Evolutionary conservation across 768 basidiomycete species (phyloP), one percentile per base, ranked within the genome.

Genomic region (Goffeauzyma gilvescens): DNA sequence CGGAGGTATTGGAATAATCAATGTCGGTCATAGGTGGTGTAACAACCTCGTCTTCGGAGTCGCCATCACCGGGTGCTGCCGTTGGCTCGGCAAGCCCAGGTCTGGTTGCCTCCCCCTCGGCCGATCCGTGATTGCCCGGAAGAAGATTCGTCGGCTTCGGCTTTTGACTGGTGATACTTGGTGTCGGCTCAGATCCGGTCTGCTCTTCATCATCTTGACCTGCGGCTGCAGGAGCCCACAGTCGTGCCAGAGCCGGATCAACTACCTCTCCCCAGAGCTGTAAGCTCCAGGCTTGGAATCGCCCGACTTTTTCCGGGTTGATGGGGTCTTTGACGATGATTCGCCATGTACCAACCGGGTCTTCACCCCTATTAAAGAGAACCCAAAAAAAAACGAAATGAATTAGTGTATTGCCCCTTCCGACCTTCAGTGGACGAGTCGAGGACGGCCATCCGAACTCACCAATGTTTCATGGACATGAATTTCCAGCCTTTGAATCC

Each of bases 401-500:
- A n/a, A n/a, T n/a, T n/a, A n/a, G n/a, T 21, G 38, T 15, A 5
- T 20, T 7, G 20, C 21, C 9, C 15, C 31, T 24, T 44, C 26
- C 34, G 30, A n/a, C n/a, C n/a, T n/a, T n/a, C n/a, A n/a, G n/a
- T n/a, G n/a, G n/a, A 31, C 9, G 5, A 17, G 10, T 8, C 32
- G 14, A 5, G 44, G 21, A 41, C 13, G 14, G 3, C 6, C 20
- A 13, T 18, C 33, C 2, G 21, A 42, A 38, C 75, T 61, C 45
- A 89, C 90, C 93, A 98, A 57, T 98, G 93, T 64, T 98, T 98
- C 43, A 96, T 74, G 24, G 76, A 75, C 87, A 95, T 96, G 61
- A 98, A 98, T n/a, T 72, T 78, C 93, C 93, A 98, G 0, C 84
- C 89, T n/a, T 75, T 74, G 60, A 72, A 90, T 7, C 93, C 90